Evolutionary conservation across 139 green algal species (phyloP), one percentile per base, ranked within the genome.

Genomic region (Volvox africanus): DNA sequence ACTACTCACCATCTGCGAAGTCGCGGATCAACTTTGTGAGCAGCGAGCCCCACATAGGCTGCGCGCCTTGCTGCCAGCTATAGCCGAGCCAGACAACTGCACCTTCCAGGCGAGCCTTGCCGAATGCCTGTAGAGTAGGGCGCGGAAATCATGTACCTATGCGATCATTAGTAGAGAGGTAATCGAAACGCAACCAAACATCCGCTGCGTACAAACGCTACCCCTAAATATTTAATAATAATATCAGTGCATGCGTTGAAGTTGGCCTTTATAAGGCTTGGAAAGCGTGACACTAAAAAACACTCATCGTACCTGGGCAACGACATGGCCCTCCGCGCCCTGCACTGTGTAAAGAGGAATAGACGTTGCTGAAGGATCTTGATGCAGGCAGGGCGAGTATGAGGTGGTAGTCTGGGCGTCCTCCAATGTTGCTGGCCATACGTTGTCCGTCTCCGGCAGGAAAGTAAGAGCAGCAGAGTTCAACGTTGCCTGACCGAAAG

Each of bases 11-110:
- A 18, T 68, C 32, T 0, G 14, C 30, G 71, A 88, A 88, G 3
- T 79, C 62, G 9, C 6, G 18, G 33, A 88, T 88, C 3, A 88
- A 67, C 20, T 65, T 65, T 2, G 24, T 1, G 32, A 88, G 62
- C 19, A 88, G 65, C 18, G 55, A 36, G 0, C 82, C 82, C 82
- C 82, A 88, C 9, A 1, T 32, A 0, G 20, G 21, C 65, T 88
- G 32, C 14, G 82, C 33, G 33, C 82, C 82, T 0, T 78, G 32
- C 62, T 65, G 69, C 82, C 82, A 88, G 21, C 62, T 79, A 65
- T 88, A 88, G 61, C 82, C 82, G 13, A 88, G 65, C 82, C 82
- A 88, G 3, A 88, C 82, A 44, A 88, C 33, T 1, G 62, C 81
- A 30, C 81, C 81, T 14, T 55, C 16, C 0, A 61, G 12, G 12